phyloP scores from a whole-genome alignment of 495 filamentous ascomycete species.

The Trichodelitschia bisporula region DNA sequence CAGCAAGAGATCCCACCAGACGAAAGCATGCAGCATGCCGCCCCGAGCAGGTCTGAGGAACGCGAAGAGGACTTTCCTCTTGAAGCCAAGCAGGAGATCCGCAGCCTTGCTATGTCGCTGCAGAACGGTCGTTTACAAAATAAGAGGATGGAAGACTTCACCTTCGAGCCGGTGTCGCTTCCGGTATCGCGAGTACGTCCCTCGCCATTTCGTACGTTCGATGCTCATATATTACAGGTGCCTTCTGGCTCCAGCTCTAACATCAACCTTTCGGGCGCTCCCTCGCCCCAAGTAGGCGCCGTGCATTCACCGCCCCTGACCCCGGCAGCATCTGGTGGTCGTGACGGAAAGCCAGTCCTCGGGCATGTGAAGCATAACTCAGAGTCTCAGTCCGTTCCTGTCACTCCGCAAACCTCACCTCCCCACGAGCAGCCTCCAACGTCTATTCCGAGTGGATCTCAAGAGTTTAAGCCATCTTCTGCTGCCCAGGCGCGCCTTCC shows the following conservation, averaged over 20 bases:
- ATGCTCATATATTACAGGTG: not conserved
- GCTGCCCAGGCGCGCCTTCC: conserved; percentile 12
- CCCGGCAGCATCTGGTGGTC: conserved; percentile 29
- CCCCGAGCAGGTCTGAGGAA: conserved; percentile 10
- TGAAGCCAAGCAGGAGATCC: conserved; percentile 38
- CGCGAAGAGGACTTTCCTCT: conserved; percentile 18
- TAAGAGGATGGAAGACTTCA: conserved; percentile 58
- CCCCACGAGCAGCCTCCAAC: conserved; percentile 16
- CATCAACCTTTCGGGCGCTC: conserved; percentile 19
- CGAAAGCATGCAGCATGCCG: conserved; percentile 14
- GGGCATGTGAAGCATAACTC: conserved; percentile 4
- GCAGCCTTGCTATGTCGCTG: conserved; percentile 43
- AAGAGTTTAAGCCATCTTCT: conserved; percentile 12
- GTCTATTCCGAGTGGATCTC: conserved; percentile 9
- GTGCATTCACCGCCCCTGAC: conserved; percentile 81
- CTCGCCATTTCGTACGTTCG: too few species aligned
- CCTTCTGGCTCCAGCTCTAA: conserved; percentile 11
- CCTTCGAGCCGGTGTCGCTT: conserved; percentile 67
- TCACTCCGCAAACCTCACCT: conserved; percentile 38
- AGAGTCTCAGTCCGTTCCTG: conserved; percentile 24
- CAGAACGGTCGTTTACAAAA: conserved; percentile 55
- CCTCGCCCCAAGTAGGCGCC: conserved; percentile 27
- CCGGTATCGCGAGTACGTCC: conserved; percentile 64
- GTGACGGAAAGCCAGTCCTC: conserved; percentile 1
- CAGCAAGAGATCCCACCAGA: conserved; percentile 53